Percentiles rank a stretch among this genome's conserved stretches.
Conservation (phyloP, 495 filamentous ascomycete genomes). For the Achaetomiella virescens region DNA sequence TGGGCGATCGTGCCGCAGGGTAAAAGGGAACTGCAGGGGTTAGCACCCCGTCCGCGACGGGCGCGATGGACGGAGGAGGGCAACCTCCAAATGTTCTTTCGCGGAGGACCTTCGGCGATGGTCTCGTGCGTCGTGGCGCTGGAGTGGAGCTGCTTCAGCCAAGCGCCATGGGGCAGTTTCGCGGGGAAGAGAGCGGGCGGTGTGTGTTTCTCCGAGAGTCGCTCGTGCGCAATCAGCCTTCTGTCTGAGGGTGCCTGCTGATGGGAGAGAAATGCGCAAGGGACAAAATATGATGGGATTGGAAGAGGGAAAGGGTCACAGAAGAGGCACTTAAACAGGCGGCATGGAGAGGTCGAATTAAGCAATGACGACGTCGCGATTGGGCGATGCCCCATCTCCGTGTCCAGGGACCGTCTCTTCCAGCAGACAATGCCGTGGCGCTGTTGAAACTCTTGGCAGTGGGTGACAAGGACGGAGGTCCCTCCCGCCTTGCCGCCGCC, state of each 20-base stretch:
- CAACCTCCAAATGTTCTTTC: background rate
- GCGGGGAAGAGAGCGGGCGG: conserved; percentile 1
- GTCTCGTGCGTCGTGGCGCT: conserved; percentile 6
- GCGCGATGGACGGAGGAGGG: background rate
- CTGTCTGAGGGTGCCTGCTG: background rate
- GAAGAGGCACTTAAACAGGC: background rate
- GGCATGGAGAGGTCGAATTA: background rate
- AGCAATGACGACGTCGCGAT: conserved; percentile 1
- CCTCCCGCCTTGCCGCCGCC: too few relatives aligned
- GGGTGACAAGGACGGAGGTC: too few relatives aligned
- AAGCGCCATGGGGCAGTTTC: conserved; percentile 3
- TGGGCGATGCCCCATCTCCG: background rate
- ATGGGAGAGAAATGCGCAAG: background rate
- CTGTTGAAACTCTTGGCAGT: too few relatives aligned
- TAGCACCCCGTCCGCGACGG: background rate
- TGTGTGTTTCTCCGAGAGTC: background rate
- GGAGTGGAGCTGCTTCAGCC: conserved; percentile 8
- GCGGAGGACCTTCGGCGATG: conserved; percentile 5
- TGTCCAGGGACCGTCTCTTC: background rate
- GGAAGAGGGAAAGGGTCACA: background rate
- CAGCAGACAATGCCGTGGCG: background rate
- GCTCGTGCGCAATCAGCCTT: background rate
- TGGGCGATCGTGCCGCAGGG: background rate
- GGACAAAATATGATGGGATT: too few relatives aligned
- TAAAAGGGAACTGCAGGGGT: background rate